These are phyloP conservation scores for Prunus davidiana DNA, from an alignment of 306 rosid species.

Conservation along the genomic window DNA sequence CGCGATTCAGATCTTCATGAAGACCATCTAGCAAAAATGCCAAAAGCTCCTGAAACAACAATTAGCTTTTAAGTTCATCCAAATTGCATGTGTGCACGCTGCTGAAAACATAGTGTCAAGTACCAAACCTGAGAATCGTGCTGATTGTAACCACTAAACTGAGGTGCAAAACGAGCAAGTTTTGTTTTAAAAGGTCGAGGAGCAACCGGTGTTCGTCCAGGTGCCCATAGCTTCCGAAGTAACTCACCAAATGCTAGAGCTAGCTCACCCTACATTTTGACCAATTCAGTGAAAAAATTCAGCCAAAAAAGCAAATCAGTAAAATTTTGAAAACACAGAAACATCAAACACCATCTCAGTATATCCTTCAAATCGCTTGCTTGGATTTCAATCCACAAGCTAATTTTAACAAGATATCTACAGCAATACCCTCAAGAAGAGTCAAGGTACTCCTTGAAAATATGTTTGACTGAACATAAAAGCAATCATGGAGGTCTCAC, in stretches of 20 bases:
- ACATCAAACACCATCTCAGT: not conserved
- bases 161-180: constrained; percentile 99
- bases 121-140: constrained; percentile 95
- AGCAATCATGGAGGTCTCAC: not conserved
- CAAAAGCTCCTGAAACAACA: constrained; percentile 79
- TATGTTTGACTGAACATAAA: not conserved
- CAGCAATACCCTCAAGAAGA: not conserved
- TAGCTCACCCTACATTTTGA: constrained; percentile 69
- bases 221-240: constrained; percentile 97
- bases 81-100: constrained; percentile 16
- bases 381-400: not conserved
- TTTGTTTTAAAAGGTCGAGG: constrained; percentile 91
- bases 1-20: constrained; percentile 98
- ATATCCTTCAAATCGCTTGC: not conserved
- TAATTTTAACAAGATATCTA: not conserved
- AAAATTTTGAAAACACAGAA: not conserved
- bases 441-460: not conserved
- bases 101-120: constrained; percentile 5
- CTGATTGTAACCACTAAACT: constrained; percentile 96
- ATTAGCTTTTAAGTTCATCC: constrained; percentile 25
- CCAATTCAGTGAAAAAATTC: not conserved
- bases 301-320: not conserved
- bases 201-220: constrained; percentile 87
- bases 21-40: constrained; percentile 98
- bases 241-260: constrained; percentile 97